These are phyloP conservation scores for Amanita molliuscula DNA, from an alignment of 768 basidiomycete species.

Conservation along the genomic window DNA sequence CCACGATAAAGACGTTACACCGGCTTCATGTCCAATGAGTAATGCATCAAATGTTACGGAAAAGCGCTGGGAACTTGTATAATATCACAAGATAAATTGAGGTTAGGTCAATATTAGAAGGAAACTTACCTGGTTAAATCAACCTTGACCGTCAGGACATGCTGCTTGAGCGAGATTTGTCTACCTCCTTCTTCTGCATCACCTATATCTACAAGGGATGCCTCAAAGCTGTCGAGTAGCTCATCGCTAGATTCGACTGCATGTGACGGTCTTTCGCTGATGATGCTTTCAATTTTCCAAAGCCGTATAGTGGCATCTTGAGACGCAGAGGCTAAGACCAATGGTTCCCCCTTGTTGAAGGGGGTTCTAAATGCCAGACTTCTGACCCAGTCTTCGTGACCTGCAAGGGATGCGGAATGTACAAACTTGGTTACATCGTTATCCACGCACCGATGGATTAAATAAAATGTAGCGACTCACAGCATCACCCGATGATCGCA, in stretches of 20 bases:
- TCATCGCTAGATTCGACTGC: slow-evolving; percentile 45
- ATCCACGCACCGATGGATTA: not conserved
- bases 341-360: slow-evolving; percentile 22
- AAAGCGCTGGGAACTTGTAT: slow-evolving; percentile 36
- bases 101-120: not conserved
- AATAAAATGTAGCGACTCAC: slow-evolving; percentile 23
- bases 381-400: slow-evolving; percentile 96
- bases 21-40: slow-evolving; percentile 92
- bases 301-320: slow-evolving; percentile 92
- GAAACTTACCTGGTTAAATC: slow-evolving; percentile 25
- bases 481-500: slow-evolving; percentile 40
- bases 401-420: slow-evolving; percentile 48
- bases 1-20: slow-evolving; percentile 86
- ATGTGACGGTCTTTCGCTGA: slow-evolving; percentile 15
- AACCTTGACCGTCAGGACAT: slow-evolving; percentile 59
- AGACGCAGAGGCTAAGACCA: slow-evolving; percentile 85
- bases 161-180: slow-evolving; percentile 84
- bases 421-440: slow-evolving; percentile 31
- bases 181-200: slow-evolving; percentile 72
- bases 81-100: not conserved
- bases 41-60: slow-evolving; percentile 89
- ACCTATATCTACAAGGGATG: slow-evolving; percentile 58
- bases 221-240: slow-evolving; percentile 81
- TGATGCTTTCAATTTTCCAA: slow-evolving; percentile 69
- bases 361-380: slow-evolving; percentile 56